phyloP scores from a whole-genome alignment of 2,329 filamentous ascomycete species.

The Exophiala dermatitidis region DNA sequence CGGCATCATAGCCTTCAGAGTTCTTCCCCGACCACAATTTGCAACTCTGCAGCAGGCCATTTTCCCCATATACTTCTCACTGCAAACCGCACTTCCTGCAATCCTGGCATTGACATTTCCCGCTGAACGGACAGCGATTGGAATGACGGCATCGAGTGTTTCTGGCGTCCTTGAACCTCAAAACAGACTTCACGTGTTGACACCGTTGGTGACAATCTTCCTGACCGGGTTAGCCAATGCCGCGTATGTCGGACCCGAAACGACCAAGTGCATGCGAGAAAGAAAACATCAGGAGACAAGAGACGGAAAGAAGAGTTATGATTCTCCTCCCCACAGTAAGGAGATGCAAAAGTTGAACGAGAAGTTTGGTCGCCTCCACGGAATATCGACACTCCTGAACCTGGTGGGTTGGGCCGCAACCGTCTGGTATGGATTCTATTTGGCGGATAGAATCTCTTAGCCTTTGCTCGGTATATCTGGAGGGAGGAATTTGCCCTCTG shows the following conservation, averaged over 20 bases:
- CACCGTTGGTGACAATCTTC: slow-evolving; percentile 64
- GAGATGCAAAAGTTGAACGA: slow-evolving; percentile 79
- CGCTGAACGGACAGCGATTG: slow-evolving; percentile 41
- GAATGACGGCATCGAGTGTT: slow-evolving; percentile 39
- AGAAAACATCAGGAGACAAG: slow-evolving; percentile 77
- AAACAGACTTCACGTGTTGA: slow-evolving; percentile 58
- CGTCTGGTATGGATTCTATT: slow-evolving; percentile 67
- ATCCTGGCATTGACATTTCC: slow-evolving; percentile 75
- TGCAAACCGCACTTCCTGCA: slow-evolving; percentile 70
- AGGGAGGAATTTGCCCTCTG: too few relatives aligned
- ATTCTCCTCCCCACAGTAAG: slow-evolving; percentile 68
- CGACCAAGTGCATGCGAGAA: slow-evolving; percentile 65
- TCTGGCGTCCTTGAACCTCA: slow-evolving; percentile 52
- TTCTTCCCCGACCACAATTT: slow-evolving; percentile 73
- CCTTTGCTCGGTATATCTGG: background rate
- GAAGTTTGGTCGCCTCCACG: slow-evolving; percentile 71
- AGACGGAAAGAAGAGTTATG: slow-evolving; percentile 82
- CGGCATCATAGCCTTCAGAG: slow-evolving; percentile 67
- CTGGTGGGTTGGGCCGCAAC: slow-evolving; percentile 61
- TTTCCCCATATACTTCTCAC: slow-evolving; percentile 81
- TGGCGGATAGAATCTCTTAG: slow-evolving; percentile 57
- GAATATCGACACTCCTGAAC: slow-evolving; percentile 73
- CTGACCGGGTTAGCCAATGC: slow-evolving; percentile 65
- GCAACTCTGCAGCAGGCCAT: slow-evolving; percentile 68
- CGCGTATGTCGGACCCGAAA: slow-evolving; percentile 64